Evolutionary conservation across 2,329 filamentous ascomycete species (phyloP), one percentile per base, ranked within the genome.

Genomic region (Didymella keratinophila): DNA sequence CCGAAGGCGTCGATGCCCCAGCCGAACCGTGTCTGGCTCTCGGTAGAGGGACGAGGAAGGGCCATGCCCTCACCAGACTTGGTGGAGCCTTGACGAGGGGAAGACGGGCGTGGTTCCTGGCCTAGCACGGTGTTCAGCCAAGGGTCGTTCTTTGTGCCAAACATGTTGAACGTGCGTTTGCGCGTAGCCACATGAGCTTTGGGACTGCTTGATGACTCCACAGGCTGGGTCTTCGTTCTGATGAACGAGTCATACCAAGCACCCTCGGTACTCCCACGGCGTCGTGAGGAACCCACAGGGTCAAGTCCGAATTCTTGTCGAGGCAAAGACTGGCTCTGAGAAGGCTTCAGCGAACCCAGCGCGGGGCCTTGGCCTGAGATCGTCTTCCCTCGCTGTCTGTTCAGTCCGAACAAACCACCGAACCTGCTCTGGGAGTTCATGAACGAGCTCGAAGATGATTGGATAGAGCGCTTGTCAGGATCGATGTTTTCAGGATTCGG

Each of bases 271-370:
- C 79, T 70, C 83, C 89, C 66, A 85, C 90, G 60, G 23, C 86
- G 81, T 53, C 81, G 80, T 54, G 81, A 79, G 23, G 78, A 76
- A 10, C 80, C 81, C 42, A 80, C 79, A 4, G 81, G 77, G 63
- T 86, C 84, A 39, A 81, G 71, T 6, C 63, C 75, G 46, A 74
- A 74, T 27, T 82, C 82, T 41, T 87, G 82, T 34, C 85, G 80
- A 6, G 91, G 91, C 64, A 95, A 87, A 0, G 91, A 94, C 70
- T 92, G 90, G 68, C 90, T 93, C 71, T 94, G 90, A 0, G 86
- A 84, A 28, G 85, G 78, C 70, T 91, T 91, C 14, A 93, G 79
- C 20, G 84, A 87, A 1, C 91, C 91, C 8, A 93, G 76, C 1
- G 84, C 81, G 6, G 88, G 88, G 0, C 88, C 87, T 28, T 87